Conservation (phyloP, 164 flowering plant species). For the Cinnamomum chago region DNA sequence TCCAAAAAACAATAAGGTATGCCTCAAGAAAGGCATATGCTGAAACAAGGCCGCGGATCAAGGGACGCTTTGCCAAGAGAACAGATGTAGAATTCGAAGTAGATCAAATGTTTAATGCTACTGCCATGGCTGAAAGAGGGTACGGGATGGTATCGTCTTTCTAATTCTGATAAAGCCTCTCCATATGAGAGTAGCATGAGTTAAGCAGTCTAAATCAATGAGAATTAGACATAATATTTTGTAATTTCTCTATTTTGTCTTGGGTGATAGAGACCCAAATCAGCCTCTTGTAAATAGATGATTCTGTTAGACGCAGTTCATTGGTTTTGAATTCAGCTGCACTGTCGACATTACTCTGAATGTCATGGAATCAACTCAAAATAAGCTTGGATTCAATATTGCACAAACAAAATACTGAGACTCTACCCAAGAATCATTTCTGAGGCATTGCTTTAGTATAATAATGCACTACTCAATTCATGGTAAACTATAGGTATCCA, state of each 20-base stretch:
- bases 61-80: constrained; percentile 86
- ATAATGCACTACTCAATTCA: background rate
- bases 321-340: background rate
- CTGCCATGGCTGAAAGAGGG: constrained; percentile 43
- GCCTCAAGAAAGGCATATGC: constrained; percentile 96
- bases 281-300: background rate
- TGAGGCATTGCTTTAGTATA: too few relatives aligned
- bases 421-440: background rate
- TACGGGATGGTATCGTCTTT: constrained; percentile 69
- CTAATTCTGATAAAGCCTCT: constrained; percentile 13
- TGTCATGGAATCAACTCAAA: background rate
- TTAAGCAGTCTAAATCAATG: background rate
- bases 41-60: constrained; percentile 85
- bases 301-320: background rate
- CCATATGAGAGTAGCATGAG: background rate
- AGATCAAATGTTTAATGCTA: constrained; percentile 57
- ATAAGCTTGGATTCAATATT: background rate
- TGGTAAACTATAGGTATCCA: background rate
- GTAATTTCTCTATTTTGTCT: background rate
- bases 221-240: constrained; percentile 1
- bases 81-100: constrained; percentile 58
- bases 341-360: background rate
- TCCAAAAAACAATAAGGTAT: constrained; percentile 90
- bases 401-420: background rate
- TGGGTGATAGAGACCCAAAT: background rate